phyloP scores from a whole-genome alignment of 2,329 filamentous ascomycete genomes.

The Teratosphaeria nubilosa region DNA sequence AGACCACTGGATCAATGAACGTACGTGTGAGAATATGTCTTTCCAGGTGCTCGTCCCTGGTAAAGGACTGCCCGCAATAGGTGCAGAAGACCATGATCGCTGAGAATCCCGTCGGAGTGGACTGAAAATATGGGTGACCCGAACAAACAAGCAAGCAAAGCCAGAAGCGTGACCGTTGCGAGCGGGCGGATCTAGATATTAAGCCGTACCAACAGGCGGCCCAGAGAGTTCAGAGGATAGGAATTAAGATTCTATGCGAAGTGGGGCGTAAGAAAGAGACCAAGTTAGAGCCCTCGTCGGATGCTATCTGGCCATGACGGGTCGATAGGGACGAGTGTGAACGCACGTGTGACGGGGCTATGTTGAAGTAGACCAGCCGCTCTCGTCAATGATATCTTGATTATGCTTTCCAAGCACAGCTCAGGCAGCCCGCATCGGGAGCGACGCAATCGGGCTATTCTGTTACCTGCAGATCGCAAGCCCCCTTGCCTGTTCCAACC shows the following conservation, averaged over 20 bases:
- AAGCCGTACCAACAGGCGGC: neutral
- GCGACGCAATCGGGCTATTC: constrained; percentile 3
- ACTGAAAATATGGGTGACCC: neutral
- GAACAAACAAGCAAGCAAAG: neutral
- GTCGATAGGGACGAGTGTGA: neutral
- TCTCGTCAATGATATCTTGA: constrained; percentile 17
- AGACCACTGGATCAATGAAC: constrained; percentile 10
- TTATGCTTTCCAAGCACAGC: constrained; percentile 12
- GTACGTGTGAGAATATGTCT: constrained; percentile 43
- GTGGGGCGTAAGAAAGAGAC: neutral
- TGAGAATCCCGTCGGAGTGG: neutral
- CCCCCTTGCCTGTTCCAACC: neutral
- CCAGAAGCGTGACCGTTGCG: neutral
- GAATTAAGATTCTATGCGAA: neutral
- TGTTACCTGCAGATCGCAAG: constrained; percentile 6
- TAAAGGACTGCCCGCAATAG: constrained; percentile 44
- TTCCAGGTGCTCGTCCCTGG: constrained; percentile 43
- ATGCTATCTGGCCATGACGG: constrained; percentile 2
- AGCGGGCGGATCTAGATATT: neutral
- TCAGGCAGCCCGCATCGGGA: constrained; percentile 1
- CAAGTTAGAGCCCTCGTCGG: neutral
- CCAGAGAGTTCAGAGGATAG: neutral
- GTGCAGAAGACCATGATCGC: constrained; percentile 43
- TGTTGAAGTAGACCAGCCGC: constrained; percentile 1
- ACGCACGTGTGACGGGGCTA: constrained; percentile 14